Base-by-base conservation (phyloP, 306 rosid genomes). In the Quercus cerris region DNA sequence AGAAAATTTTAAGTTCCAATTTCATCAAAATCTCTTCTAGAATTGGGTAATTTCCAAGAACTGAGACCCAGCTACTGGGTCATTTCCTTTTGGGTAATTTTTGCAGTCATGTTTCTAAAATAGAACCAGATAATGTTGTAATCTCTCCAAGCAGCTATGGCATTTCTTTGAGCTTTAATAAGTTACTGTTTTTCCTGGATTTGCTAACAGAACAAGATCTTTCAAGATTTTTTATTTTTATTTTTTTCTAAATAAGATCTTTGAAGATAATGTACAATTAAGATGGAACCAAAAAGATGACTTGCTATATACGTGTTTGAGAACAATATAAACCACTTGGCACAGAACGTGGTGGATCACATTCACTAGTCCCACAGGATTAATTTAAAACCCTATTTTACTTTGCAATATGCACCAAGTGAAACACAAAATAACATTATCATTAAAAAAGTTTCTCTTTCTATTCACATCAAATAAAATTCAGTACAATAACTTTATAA, bases 281-380 rank as follows among this genome's bases (percentile, higher is more conserved):
- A 76, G 31, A 28, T 35, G 82, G 73, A 58, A 76, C 67, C 27
- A 56, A 54, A 52, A 44, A 75, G 31, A 63, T 56, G 27, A 68
- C 5, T 22, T 59, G 66, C 15, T 59, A 14, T 25, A 22, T 59
- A 11, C 31, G 66, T 59, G 23, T 59, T 49, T 20, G 31, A 59
- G 31, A 59, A 14, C 27, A 56, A 31, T 56, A 7, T 22, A 61
- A 15, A 17, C 70, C 58, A 25, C 20, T 23, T 72, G 68, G 18
- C 71, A 1, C 20, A 14, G 44, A 25, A 22, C 8, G 56, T 59
- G 68, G 22, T 59, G 27, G 75, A 56, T 72, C 75, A 49, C 54
- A 12, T 12, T 12, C 17, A 73, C 70, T 13, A 67, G 82, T 46
- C 69, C 73, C 67, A 22, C 15, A 15, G 28, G 12, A 19, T 22